phyloP scores from a whole-genome alignment of 1,284 basidiomycete species.

The Trichosporon asahii region DNA sequence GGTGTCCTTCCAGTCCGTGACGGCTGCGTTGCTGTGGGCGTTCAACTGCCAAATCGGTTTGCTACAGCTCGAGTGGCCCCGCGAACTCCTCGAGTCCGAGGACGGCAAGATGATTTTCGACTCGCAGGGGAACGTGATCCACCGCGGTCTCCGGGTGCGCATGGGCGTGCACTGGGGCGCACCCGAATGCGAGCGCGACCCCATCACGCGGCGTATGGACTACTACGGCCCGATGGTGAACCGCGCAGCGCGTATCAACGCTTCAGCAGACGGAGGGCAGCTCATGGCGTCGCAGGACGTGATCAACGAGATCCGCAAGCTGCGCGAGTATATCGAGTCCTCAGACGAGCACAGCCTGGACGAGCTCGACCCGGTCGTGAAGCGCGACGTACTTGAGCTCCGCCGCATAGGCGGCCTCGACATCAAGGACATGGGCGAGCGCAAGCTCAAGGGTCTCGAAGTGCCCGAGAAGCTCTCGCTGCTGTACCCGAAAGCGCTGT shows the following conservation, averaged over 20 bases:
- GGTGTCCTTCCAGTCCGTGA: slow-evolving; percentile 90
- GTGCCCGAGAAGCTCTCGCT: slow-evolving; percentile 79
- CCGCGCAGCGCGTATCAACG: slow-evolving; percentile 79
- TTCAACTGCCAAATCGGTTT: slow-evolving; percentile 83
- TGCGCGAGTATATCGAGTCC: slow-evolving; percentile 48
- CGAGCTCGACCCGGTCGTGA: slow-evolving; percentile 46
- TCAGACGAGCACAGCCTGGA: slow-evolving; percentile 56
- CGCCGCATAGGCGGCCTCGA: slow-evolving; percentile 71
- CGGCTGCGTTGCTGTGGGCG: slow-evolving; percentile 87
- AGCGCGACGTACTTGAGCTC: slow-evolving; percentile 50
- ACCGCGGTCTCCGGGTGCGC: slow-evolving; percentile 86
- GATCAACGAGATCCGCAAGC: slow-evolving; percentile 68
- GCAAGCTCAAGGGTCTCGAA: slow-evolving; percentile 90
- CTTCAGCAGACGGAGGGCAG: slow-evolving; percentile 85
- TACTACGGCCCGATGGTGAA: slow-evolving; percentile 95
- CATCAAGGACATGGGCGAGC: slow-evolving; percentile 72
- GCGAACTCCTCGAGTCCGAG: slow-evolving; percentile 87
- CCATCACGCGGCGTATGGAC: slow-evolving; percentile 94
- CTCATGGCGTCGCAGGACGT: slow-evolving; percentile 91
- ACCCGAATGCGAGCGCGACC: slow-evolving; percentile 89
- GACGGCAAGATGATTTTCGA: slow-evolving; percentile 84
- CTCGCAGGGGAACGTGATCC: slow-evolving; percentile 65
- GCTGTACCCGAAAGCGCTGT: slow-evolving; percentile 75
- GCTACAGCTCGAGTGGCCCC: slow-evolving; percentile 84
- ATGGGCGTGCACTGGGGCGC: slow-evolving; percentile 96